phyloP scores from a whole-genome alignment of 331 rosid genomes.

The Quercus phellos region DNA sequence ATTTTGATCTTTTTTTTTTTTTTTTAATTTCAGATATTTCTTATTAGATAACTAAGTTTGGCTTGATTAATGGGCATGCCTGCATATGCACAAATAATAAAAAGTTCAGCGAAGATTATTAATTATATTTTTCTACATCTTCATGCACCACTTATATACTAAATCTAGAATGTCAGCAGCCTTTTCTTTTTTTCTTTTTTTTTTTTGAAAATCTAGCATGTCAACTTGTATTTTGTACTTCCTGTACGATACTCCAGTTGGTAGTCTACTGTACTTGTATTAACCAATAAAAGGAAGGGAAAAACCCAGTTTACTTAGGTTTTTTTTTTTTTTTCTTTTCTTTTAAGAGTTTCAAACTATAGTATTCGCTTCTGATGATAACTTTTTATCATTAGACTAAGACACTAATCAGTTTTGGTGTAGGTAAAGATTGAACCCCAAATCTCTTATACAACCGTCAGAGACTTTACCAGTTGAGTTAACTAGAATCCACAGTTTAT shows the following conservation, averaged over 20 bases:
- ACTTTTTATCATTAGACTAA: too few relatives aligned
- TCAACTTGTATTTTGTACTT: conserved; percentile 5
- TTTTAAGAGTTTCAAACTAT: too few relatives aligned
- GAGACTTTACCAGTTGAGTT: too few relatives aligned
- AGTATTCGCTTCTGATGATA: too few relatives aligned
- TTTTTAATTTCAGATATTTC: not conserved
- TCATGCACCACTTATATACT: not conserved
- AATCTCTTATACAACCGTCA: too few relatives aligned
- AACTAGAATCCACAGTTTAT: too few relatives aligned
- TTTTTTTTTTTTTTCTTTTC: too few relatives aligned
- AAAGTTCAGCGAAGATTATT: not conserved
- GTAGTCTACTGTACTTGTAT: conserved; percentile 21
- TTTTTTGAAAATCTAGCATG: not conserved
- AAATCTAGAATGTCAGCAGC: not conserved
- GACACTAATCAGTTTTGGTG: too few relatives aligned
- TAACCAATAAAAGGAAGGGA: not conserved
- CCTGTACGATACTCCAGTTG: not conserved
- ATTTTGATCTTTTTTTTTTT: not conserved
- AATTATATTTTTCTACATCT: too few relatives aligned
- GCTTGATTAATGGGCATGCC: not conserved
- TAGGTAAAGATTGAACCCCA: too few relatives aligned
- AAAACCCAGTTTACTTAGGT: not conserved
- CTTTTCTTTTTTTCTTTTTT: too few relatives aligned
- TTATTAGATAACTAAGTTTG: not conserved
- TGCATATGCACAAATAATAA: not conserved